Conservation (phyloP, 1,284 basidiomycete genomes). For the Leccinum pseudoinsigne region DNA sequence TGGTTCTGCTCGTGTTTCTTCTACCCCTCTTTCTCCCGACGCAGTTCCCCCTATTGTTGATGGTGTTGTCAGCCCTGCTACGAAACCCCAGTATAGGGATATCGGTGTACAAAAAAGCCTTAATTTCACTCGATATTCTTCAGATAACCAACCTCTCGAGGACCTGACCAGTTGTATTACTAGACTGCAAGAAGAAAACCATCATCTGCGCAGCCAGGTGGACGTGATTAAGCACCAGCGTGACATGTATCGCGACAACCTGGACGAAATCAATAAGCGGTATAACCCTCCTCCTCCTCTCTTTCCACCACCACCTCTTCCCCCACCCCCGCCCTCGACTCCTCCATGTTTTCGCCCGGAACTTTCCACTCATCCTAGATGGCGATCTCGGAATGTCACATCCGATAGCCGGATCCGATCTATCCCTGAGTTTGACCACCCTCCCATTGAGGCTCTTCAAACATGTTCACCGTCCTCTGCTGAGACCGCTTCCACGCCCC, state of each 20-base stretch:
- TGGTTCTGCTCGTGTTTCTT: slow-evolving; percentile 9
- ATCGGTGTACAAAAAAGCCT: slow-evolving; percentile 27
- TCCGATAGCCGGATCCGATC: slow-evolving; percentile 4
- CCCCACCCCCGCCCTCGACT: neutral
- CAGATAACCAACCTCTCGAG: slow-evolving; percentile 2
- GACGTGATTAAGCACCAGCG: slow-evolving; percentile 15
- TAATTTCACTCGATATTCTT: slow-evolving; percentile 21
- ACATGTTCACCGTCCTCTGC: slow-evolving; percentile 13
- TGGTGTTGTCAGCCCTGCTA: slow-evolving; percentile 2
- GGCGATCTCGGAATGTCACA: slow-evolving; percentile 13
- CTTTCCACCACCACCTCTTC: neutral
- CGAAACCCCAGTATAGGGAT: slow-evolving; percentile 21
- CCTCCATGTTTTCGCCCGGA: slow-evolving; percentile 3
- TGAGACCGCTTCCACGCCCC: slow-evolving; percentile 2
- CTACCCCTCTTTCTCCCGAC: slow-evolving; percentile 7
- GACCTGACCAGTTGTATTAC: slow-evolving; percentile 17
- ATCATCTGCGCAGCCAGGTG: slow-evolving; percentile 8
- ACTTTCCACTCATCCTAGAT: slow-evolving; percentile 18
- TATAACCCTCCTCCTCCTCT: slow-evolving; percentile 5
- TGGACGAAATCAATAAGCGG: slow-evolving; percentile 18
- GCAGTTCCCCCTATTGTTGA: slow-evolving; percentile 3
- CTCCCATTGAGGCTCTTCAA: slow-evolving; percentile 24
- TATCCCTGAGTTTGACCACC: slow-evolving; percentile 12
- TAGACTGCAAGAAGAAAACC: slow-evolving; percentile 24
- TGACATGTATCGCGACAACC: slow-evolving; percentile 9